Evolutionary conservation across 2,329 filamentous ascomycete species (phyloP), one percentile per base, ranked within the genome.

Genomic region (Neonectria ditissima): DNA sequence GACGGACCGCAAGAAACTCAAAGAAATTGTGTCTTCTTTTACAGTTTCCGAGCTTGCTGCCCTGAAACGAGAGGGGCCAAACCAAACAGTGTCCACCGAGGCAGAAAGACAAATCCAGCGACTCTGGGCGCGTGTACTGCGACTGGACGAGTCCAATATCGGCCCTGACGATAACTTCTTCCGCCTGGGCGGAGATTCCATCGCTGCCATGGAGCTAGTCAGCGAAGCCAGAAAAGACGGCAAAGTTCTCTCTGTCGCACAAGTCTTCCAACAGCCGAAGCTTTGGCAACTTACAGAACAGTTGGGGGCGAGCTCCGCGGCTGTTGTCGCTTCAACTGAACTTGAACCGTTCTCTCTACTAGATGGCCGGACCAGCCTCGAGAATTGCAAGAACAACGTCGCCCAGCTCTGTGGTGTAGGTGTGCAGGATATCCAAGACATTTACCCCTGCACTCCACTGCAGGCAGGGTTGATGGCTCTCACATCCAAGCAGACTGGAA

Each of bases 141-240:
- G 54, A 13, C n/a, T 69, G 1, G 16, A 41, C 3, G 47, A 61
- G 11, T 43, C 59, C 1, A 34, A 34, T 1, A 79, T 83, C 24
- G 75, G 77, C 7, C 60, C 73, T 3, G 54, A 68, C 10, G 67
- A 72, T 41, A 65, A 64, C 45, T 75, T 75, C 61, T 72, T 75
- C 48, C 57, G 54, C 11, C 64, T 75, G 3, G 73, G 73, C 1
- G 73, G 73, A 3, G 69, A 75, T 39, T 75, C 73, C 1, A 63
- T 74, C n/a, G 5, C 32, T 16, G 32, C 32, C 32, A 34, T 34
- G 32, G 5, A 34, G 32, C 32, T 34, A 14, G 14, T 34, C 32
- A 34, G 32, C 32, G 32, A 34, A 14, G 32, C 32, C 5, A 34
- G 32, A 14, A 34, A 34, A 34, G 32, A 34, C 13, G 32, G 32